A percentile compares a stretch with the other conserved stretches of the same genome.
Evolutionary conservation across 1,139 yeast species (phyloP).

Genomic region (Diutina rugosa): DNA sequence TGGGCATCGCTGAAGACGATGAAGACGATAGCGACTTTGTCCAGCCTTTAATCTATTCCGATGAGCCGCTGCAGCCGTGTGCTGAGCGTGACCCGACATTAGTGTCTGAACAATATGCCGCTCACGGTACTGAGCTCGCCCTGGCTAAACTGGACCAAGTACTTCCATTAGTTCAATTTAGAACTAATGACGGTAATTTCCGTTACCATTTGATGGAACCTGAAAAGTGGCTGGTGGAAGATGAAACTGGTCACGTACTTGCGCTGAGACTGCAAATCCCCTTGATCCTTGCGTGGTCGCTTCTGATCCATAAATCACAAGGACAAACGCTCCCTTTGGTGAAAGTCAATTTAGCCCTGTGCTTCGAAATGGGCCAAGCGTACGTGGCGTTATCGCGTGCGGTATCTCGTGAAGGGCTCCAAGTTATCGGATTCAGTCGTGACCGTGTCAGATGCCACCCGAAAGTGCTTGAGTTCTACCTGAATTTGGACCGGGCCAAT

Average conservation of each 20-base stretch:
- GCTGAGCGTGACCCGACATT: neutral
- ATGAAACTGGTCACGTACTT: neutral
- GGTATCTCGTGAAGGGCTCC: conserved; percentile 13
- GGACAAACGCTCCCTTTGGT: conserved; percentile 87
- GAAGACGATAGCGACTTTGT: neutral
- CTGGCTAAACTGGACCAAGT: neutral
- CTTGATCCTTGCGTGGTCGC: conserved; percentile 83
- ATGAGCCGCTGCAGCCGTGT: neutral
- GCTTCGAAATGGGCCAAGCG: conserved; percentile 91
- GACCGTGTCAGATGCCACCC: neutral
- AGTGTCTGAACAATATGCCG: neutral
- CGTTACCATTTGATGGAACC: conserved; percentile 1
- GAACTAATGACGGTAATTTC: neutral
- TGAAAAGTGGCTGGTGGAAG: neutral
- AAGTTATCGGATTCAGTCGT: neutral
- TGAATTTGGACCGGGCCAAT: neutral
- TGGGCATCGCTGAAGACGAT: neutral
- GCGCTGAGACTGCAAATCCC: conserved; percentile 45
- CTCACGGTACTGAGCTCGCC: neutral
- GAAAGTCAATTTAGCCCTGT: conserved; percentile 60
- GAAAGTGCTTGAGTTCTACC: neutral
- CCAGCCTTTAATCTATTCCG: neutral
- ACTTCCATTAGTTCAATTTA: neutral
- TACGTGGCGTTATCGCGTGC: conserved; percentile 90
- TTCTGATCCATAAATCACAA: conserved; percentile 91